Base-by-base conservation (phyloP, 306 rosid species). In the Pyrus betulifolia region DNA sequence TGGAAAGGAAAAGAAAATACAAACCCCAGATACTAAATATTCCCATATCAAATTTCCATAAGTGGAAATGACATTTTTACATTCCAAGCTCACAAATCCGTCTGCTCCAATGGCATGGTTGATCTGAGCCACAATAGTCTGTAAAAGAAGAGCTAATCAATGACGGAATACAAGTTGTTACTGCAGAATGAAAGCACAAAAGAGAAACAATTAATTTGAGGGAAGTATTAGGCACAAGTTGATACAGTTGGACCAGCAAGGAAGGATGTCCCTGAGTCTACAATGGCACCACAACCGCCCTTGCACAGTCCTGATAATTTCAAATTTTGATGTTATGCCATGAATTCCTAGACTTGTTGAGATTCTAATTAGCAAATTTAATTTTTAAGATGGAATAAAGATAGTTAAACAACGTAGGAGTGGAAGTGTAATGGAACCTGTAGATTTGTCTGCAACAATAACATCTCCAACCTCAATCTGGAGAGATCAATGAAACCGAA, bases 181-280 rank as follows among this genome's bases (percentile, higher is more conserved):
- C 21, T 21, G 70, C 42, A 69, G 45, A 74, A 76, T 3, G 8
- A 12, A 74, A 23, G 1, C n/a, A 44, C 63, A 62, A 27, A 65
- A 35, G 55, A 49, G 17, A 21, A 17, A 14, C 5, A 49, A 6
- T 40, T 22, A 64, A 59, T 71, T 59, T 13, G 70, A 70, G 69
- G 49, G 3, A 49, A 78, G 74, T 55, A 74, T 70, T 66, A 76
- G 78, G 80, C 71, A 64, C 0, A 79, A 70, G 76, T 76, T 72
- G 49, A 69, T 89, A 89, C 93, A 55, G 87, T 89, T 85, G 93
- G 97, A 82, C 97, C 97, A 23, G 93, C 89, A 44, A 91, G 84
- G 54, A 84, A 82, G 72, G 97, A 76, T 66, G 86, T 87, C 69
- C 93, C 97, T 27, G 93, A 86, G 76, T 91, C 97, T 25, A 91